A percentile compares a stretch with the other conserved stretches of the same genome.
Conservation (phyloP, 139 green algal species). For the Volvox africanus region DNA sequence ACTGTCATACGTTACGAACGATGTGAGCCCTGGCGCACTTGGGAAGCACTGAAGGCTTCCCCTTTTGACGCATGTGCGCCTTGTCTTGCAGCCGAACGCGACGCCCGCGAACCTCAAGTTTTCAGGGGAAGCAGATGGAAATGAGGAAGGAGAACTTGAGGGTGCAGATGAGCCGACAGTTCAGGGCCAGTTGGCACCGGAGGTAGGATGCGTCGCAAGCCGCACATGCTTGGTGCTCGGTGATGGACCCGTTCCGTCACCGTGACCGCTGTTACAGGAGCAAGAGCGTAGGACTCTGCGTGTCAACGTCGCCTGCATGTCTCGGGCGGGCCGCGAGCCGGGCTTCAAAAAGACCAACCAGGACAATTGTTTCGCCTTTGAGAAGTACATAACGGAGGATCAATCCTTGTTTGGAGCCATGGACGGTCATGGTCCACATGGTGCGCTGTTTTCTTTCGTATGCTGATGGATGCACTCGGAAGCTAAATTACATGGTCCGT, state of each 20-base stretch:
- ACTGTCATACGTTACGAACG: constrained; percentile 67
- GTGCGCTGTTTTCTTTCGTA: constrained; percentile 53
- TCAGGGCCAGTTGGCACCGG: constrained; percentile 33
- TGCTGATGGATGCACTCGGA: background rate
- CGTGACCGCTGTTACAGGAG: constrained; percentile 8
- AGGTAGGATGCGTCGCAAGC: background rate
- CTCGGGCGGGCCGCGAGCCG: constrained; percentile 79
- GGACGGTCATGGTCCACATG: constrained; percentile 89
- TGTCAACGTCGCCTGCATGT: constrained; percentile 82
- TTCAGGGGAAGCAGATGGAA: constrained; percentile 14
- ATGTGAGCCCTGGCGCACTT: constrained; percentile 57
- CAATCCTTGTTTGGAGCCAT: constrained; percentile 86
- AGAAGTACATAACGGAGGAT: constrained; percentile 83
- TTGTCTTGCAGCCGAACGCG: constrained; percentile 39
- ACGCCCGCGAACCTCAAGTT: constrained; percentile 9
- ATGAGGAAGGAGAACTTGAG: constrained; percentile 22
- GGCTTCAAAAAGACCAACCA: constrained; percentile 92
- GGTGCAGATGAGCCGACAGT: constrained; percentile 27
- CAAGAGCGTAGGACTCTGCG: constrained; percentile 44
- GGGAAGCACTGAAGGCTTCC: background rate
- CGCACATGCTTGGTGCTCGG: background rate
- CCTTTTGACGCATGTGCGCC: constrained; percentile 29
- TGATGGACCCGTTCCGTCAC: background rate
- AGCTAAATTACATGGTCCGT: background rate
- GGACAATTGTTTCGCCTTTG: constrained; percentile 90